Evolutionary conservation across 768 basidiomycete genomes (phyloP).

Genomic region (Naganishia vishniacii): DNA sequence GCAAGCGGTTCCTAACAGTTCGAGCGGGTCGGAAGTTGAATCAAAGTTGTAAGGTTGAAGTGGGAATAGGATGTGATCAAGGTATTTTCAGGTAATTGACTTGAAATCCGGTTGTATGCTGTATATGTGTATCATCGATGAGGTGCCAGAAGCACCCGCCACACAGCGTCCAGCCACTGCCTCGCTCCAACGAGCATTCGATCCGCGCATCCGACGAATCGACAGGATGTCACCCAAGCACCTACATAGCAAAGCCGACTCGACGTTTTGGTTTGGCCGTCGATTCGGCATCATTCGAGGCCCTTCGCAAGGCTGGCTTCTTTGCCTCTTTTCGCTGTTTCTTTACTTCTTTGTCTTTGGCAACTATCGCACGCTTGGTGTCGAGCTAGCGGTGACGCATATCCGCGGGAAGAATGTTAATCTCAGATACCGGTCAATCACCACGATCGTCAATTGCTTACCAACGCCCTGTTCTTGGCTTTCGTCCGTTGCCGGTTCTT

Average conservation of each 20-base stretch:
- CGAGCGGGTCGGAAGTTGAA: not conserved
- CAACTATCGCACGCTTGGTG: slow-evolving; percentile 1
- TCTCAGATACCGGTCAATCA: not conserved
- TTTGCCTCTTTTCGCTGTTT: slow-evolving; percentile 15
- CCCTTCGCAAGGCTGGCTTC: not conserved
- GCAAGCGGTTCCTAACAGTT: not conserved
- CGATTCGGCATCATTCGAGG: not conserved
- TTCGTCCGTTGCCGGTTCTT: slow-evolving; percentile 13
- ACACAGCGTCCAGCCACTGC: too few relatives aligned
- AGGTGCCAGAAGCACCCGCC: too few relatives aligned
- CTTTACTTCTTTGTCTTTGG: slow-evolving; percentile 12
- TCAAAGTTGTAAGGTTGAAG: not conserved
- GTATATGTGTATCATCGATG: too few relatives aligned
- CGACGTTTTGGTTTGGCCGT: slow-evolving; percentile 1
- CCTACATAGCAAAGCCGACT: slow-evolving; percentile 7
- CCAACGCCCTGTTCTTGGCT: slow-evolving; percentile 5
- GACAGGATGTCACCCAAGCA: too few relatives aligned
- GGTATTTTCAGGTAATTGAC: not conserved
- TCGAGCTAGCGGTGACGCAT: not conserved
- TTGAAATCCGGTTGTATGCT: too few relatives aligned
- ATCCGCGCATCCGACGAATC: too few relatives aligned
- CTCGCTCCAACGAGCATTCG: too few relatives aligned
- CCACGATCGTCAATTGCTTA: not conserved
- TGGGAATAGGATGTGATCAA: not conserved
- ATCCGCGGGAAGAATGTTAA: not conserved